A percentile compares a stretch with the other conserved stretches of the same genome.
These are phyloP conservation scores for Basidiobolus meristosporus DNA, from an alignment of 371 early-diverging fungal species.

Conservation along the genomic window DNA sequence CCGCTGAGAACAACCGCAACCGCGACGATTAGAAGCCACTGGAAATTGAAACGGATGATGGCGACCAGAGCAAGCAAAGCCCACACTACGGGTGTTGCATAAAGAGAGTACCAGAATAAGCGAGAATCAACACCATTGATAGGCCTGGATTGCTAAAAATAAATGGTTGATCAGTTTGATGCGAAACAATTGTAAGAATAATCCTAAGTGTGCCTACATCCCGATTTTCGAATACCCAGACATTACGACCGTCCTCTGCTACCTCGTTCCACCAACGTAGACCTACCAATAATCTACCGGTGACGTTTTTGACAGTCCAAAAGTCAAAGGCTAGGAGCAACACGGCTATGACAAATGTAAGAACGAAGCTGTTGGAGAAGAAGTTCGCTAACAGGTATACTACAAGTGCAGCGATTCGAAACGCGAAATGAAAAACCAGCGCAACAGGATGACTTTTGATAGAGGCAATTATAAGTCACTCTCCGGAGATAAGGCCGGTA, in stretches of 20 bases:
- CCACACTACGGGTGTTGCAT: constrained; percentile 77
- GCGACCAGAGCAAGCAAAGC: constrained; percentile 54
- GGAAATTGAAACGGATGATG: constrained; percentile 36
- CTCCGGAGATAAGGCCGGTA: no score
- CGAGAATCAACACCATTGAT: constrained; percentile 73
- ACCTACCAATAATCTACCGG: constrained; percentile 87
- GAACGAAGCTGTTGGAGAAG: constrained; percentile 63
- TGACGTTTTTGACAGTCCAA: constrained; percentile 96
- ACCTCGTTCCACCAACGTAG: constrained; percentile 97
- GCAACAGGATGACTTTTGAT: constrained; percentile 68
- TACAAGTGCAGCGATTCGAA: constrained; percentile 58
- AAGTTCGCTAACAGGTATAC: constrained; percentile 64
- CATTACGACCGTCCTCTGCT: constrained; percentile 74
- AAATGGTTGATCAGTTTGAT: no score
- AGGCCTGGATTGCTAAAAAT: constrained; percentile 30
- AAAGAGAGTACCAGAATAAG: constrained; percentile 81
- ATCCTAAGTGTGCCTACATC: constrained; percentile 30
- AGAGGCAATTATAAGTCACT: not conserved
- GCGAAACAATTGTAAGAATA: not conserved
- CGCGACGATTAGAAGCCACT: constrained; percentile 70
- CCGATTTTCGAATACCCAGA: constrained; percentile 88
- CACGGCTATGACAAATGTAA: constrained; percentile 81
- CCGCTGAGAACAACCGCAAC: constrained; percentile 65
- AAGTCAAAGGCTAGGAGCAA: constrained; percentile 88
- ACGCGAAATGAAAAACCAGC: constrained; percentile 74